Evolutionary conservation across 2,329 filamentous ascomycete genomes (phyloP), one percentile per base, ranked within the genome.

Genomic region (Davidsoniella australis): DNA sequence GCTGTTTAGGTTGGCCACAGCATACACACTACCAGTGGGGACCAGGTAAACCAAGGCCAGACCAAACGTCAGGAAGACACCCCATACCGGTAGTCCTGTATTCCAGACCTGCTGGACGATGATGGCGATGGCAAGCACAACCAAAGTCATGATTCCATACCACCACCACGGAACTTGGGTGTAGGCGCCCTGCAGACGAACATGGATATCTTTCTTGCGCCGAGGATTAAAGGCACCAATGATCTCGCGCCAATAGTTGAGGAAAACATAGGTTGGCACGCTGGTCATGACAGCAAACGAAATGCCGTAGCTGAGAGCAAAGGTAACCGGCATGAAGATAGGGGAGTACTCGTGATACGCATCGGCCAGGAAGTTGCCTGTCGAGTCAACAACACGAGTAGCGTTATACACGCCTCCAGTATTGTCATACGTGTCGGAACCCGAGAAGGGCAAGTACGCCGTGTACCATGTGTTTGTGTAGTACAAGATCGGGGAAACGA

Each of bases 281-380:
- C 73, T 64, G 1, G 72, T 62, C 17, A 78, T 67, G 4, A 68
- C 65, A 2, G 75, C 75, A 56, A 79, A 79, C 1, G 68, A 70
- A 43, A 78, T 63, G 23, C 72, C 75, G 55, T 78, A 79, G 4
- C 63, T 65, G 5, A 78, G 57, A 3, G 68, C 63, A 55, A 75
- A 77, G 0, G 72, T 72, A 0, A 73, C 72, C 0, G 70, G 71
- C 40, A 78, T 56, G 51, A 70, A 68, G 16, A 73, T 62, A 2
- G 69, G 71, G 0, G 69, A 82, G 59, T 82, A 82, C 14, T 65
- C 64, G 53, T 70, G 65, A 61, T 83, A 82, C 8, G 72, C 73
- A 2, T 66, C 68, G 55, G 71, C 68, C 58, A 82, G 71, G 50
- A 82, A 73, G 14, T 71, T 66, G 47, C 68, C 63, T 54, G 78